Conservation (phyloP, 345 rosid genomes). For the Eutrema yunnanense region DNA sequence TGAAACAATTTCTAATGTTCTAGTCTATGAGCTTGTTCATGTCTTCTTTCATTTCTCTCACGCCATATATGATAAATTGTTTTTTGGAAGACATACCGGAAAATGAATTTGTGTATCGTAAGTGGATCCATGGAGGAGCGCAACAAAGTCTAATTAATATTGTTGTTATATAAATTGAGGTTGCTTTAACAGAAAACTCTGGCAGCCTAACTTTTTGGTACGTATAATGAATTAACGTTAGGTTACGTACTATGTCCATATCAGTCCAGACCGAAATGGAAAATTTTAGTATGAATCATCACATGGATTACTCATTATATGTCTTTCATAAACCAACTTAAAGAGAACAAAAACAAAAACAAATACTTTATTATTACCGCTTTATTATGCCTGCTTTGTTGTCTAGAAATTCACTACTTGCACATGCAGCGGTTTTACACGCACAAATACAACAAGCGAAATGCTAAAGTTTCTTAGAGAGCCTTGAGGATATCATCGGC, state of each 20-base stretch:
- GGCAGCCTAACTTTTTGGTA: neutral
- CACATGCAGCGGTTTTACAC: neutral
- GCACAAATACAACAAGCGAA: neutral
- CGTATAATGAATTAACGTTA: neutral
- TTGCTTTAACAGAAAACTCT: neutral
- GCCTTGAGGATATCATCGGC: constrained; percentile 83
- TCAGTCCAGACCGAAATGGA: neutral
- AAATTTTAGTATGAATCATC: neutral
- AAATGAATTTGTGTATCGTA: too few relatives aligned
- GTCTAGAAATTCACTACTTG: neutral
- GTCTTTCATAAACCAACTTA: too few relatives aligned
- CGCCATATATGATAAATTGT: too few relatives aligned
- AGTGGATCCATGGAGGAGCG: too few relatives aligned
- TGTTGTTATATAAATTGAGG: too few relatives aligned
- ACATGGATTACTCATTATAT: too few relatives aligned
- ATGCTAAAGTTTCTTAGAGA: constrained; percentile 30
- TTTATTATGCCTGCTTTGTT: neutral
- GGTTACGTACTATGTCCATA: neutral
- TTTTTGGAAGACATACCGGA: too few relatives aligned
- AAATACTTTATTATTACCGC: neutral
- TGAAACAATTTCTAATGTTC: too few relatives aligned
- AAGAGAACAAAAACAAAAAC: neutral
- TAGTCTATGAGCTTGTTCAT: too few relatives aligned
- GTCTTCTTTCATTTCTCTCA: too few relatives aligned
- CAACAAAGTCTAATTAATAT: too few relatives aligned